Evolutionary conservation across 1,284 basidiomycete species (phyloP).

Genomic region (Lentinus polychrous): DNA sequence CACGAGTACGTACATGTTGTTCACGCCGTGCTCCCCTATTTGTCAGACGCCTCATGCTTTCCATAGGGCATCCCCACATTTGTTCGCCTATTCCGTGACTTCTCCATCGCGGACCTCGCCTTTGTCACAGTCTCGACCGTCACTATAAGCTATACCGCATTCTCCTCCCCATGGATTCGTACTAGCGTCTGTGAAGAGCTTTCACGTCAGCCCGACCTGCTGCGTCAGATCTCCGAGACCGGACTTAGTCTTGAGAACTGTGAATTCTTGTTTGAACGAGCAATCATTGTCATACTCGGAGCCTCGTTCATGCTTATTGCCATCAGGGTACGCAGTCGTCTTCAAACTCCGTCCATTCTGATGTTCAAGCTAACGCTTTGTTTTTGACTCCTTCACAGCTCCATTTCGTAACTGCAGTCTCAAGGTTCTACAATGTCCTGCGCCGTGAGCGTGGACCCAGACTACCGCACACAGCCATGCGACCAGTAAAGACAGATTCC

Average conservation of each 20-base stretch:
- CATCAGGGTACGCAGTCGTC: slow-evolving; percentile 47
- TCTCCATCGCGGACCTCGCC: slow-evolving; percentile 66
- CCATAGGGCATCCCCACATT: slow-evolving; percentile 43
- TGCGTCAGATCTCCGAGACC: slow-evolving; percentile 63
- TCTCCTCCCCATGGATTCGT: slow-evolving; percentile 44
- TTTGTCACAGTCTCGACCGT: slow-evolving; percentile 54
- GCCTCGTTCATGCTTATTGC: slow-evolving; percentile 56
- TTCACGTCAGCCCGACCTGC: slow-evolving; percentile 63
- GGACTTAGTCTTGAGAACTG: slow-evolving; percentile 72
- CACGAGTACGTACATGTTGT: slow-evolving; percentile 40
- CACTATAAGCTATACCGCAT: slow-evolving; percentile 50
- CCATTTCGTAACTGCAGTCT: slow-evolving; percentile 65
- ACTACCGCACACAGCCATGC: slow-evolving; percentile 18
- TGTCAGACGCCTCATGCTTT: not conserved
- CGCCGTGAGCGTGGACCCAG: slow-evolving; percentile 26
- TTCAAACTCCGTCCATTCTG: too few species aligned
- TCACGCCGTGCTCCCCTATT: not conserved
- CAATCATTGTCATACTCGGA: slow-evolving; percentile 47
- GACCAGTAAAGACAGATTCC: slow-evolving; percentile 22
- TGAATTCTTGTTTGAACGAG: slow-evolving; percentile 68
- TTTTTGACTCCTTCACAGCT: slow-evolving; percentile 38
- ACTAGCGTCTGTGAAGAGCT: slow-evolving; percentile 64
- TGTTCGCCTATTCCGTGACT: slow-evolving; percentile 63
- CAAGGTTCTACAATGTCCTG: slow-evolving; percentile 55
- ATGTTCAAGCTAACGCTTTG: slow-evolving; percentile 7